A percentile compares a stretch with the other conserved stretches of the same genome.
phyloP scores from a whole-genome alignment of 192 early-diverging fungal genomes.

The Backusella parvicylindrica region DNA sequence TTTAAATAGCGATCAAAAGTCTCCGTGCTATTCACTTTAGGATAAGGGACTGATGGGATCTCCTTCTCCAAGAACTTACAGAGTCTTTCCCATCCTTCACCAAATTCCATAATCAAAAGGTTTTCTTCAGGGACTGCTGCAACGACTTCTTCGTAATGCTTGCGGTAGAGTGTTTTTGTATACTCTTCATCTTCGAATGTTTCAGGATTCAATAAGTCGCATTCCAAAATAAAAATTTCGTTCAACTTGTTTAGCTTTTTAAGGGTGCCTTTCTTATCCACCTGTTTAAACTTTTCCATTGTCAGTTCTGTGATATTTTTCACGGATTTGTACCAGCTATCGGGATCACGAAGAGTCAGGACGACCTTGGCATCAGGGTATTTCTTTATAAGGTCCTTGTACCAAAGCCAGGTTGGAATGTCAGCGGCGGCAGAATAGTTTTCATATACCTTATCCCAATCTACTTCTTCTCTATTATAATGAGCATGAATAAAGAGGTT shows the following conservation, averaged over 20 bases:
- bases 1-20: background rate
- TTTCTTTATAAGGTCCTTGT: slow-evolving; percentile 15
- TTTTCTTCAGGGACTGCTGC: background rate
- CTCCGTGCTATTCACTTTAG: background rate
- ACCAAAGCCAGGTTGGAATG: slow-evolving; percentile 12
- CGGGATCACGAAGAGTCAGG: slow-evolving; percentile 7
- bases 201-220: background rate
- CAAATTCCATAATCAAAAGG: background rate
- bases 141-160: background rate
- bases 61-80: background rate
- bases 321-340: slow-evolving; percentile 19
- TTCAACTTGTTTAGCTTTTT: background rate
- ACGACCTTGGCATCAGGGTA: slow-evolving; percentile 26
- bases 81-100: slow-evolving; percentile 3
- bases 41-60: background rate
- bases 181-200: background rate
- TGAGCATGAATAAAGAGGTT: background rate
- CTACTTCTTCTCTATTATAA: slow-evolving; percentile 1
- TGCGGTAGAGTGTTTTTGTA: background rate
- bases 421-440: slow-evolving; percentile 16
- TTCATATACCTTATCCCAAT: slow-evolving; percentile 14
- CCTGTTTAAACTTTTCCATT: background rate
- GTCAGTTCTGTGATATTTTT: background rate
- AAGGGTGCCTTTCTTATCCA: background rate
- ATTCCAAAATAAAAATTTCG: background rate